Conservation (phyloP, 2,329 filamentous ascomycete genomes). For the Monosporascus sp. region DNA sequence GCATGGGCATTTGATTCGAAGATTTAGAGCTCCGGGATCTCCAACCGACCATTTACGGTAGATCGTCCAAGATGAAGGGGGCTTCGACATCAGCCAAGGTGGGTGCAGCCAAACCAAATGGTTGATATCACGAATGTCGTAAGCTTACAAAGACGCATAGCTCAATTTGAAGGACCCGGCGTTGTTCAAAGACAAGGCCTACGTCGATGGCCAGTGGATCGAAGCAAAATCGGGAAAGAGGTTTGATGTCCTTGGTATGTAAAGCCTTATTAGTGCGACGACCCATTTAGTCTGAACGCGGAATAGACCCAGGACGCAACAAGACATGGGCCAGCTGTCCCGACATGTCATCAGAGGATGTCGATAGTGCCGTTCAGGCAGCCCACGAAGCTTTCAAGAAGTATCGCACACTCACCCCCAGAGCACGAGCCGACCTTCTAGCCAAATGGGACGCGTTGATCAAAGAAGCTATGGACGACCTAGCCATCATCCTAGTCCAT, state of each 20-base stretch:
- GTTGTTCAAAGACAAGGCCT: slow-evolving; percentile 48
- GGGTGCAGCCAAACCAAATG: too few relatives aligned
- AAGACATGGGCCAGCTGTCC: slow-evolving; percentile 36
- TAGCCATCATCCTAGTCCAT: slow-evolving; percentile 58
- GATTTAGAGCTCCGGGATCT: too few relatives aligned
- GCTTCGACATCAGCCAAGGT: not conserved
- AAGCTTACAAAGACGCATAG: slow-evolving; percentile 8
- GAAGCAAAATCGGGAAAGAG: slow-evolving; percentile 51
- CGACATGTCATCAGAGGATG: slow-evolving; percentile 49
- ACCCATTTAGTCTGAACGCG: not conserved
- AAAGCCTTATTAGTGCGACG: not conserved
- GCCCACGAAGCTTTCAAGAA: slow-evolving; percentile 56
- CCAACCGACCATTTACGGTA: too few relatives aligned
- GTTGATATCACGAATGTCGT: not conserved
- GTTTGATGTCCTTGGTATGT: slow-evolving; percentile 49
- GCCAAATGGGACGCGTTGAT: slow-evolving; percentile 63
- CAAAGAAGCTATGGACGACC: slow-evolving; percentile 54
- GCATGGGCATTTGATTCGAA: too few relatives aligned
- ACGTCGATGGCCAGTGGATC: slow-evolving; percentile 50
- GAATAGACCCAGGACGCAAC: slow-evolving; percentile 39
- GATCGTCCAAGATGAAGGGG: not conserved
- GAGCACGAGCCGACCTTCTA: slow-evolving; percentile 56
- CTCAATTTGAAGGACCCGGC: slow-evolving; percentile 46
- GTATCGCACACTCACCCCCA: slow-evolving; percentile 56
- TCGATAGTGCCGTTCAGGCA: slow-evolving; percentile 53